phyloP scores from a whole-genome alignment of 208 protist genomes.

The Crithidia expoeki region DNA sequence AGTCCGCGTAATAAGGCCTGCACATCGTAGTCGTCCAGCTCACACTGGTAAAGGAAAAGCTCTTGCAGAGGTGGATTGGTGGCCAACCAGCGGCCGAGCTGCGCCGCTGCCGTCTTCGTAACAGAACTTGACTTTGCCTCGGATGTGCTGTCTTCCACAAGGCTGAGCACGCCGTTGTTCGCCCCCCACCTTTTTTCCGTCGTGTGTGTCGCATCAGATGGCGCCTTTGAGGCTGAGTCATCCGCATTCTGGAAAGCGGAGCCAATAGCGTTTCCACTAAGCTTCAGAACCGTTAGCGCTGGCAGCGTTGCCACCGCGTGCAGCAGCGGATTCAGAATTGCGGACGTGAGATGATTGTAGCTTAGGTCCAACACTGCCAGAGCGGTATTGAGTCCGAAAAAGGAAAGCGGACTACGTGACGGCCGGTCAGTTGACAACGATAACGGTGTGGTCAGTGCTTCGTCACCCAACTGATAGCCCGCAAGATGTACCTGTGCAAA shows the following conservation, averaged over 20 bases:
- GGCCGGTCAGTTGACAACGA: not conserved
- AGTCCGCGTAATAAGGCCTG: slow-evolving; percentile 50
- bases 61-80: slow-evolving; percentile 45
- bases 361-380: slow-evolving; percentile 55
- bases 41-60: slow-evolving; percentile 71
- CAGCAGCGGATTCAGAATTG: slow-evolving; percentile 38
- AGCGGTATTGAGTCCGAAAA: slow-evolving; percentile 36
- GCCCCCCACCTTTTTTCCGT: no score
- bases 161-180: not conserved
- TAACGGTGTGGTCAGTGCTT: slow-evolving; percentile 3
- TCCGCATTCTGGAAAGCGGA: no score
- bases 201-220: no score
- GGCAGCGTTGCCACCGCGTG: slow-evolving; percentile 16
- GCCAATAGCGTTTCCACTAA: slow-evolving; percentile 69
- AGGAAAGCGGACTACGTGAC: slow-evolving; percentile 30
- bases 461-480: slow-evolving; percentile 27
- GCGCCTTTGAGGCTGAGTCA: no score
- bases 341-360: slow-evolving; percentile 57
- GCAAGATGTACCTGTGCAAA: slow-evolving; percentile 26
- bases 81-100: slow-evolving; percentile 43
- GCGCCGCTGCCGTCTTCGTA: slow-evolving; percentile 4
- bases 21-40: slow-evolving; percentile 58
- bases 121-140: slow-evolving; percentile 5
- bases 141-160: not conserved
- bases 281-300: slow-evolving; percentile 45